Conservation (phyloP, 495 filamentous ascomycete species). For the Aspergillus steynii region DNA sequence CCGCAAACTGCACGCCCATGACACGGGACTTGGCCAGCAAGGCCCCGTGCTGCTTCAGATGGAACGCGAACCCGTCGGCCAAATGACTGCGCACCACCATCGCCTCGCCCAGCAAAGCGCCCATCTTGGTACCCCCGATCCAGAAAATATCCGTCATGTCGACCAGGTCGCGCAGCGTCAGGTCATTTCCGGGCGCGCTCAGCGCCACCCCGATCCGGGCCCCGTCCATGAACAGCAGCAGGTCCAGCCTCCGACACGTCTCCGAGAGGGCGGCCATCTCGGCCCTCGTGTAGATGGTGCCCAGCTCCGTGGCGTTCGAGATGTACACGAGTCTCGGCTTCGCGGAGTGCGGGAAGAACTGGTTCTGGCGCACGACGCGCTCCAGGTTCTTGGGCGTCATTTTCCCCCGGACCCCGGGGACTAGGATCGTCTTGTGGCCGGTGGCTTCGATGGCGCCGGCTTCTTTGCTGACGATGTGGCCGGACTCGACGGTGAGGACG, state of each 20-base stretch:
- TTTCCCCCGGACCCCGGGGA: constrained; percentile 40
- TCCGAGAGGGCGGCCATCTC: constrained; percentile 36
- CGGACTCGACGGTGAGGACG: constrained; percentile 41
- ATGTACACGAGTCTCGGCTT: constrained; percentile 46
- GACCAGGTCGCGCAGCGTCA: constrained; percentile 39
- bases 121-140: constrained; percentile 48
- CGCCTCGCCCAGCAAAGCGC: constrained; percentile 44
- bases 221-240: constrained; percentile 44
- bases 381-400: constrained; percentile 40
- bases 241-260: constrained; percentile 32
- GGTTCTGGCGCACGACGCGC: constrained; percentile 36
- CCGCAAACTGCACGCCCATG: constrained; percentile 44
- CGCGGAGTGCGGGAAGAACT: constrained; percentile 46
- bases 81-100: constrained; percentile 39
- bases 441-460: constrained; percentile 48
- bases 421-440: constrained; percentile 46
- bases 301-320: constrained; percentile 45
- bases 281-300: constrained; percentile 40
- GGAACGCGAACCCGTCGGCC: constrained; percentile 42
- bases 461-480: constrained; percentile 46
- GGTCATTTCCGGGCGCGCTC: constrained; percentile 32
- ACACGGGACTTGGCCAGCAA: constrained; percentile 45
- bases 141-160: constrained; percentile 46
- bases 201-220: constrained; percentile 43
- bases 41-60: constrained; percentile 47